A percentile compares a stretch with the other conserved stretches of the same genome.
Conservation (phyloP, 305 asterid genomes). For the Plantago coronopus region DNA sequence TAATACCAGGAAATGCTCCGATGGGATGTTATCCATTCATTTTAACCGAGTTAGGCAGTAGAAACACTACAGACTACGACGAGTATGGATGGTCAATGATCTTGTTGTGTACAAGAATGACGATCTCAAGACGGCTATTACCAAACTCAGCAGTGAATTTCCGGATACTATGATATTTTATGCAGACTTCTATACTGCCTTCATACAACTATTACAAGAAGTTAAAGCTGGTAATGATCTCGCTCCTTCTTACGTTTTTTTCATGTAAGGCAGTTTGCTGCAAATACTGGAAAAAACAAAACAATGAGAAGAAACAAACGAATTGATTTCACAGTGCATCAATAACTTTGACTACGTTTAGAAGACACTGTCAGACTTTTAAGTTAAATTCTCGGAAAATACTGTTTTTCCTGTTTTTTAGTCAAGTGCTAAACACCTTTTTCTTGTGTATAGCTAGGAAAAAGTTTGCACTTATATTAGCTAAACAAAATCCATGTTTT, state of each 20-base stretch:
- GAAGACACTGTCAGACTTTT: too few species aligned
- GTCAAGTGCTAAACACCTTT: too few species aligned
- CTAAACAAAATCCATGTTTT: too few species aligned
- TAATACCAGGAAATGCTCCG: slow-evolving; percentile 9
- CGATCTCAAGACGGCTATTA: background rate
- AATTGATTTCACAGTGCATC: too few species aligned
- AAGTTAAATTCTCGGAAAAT: too few species aligned
- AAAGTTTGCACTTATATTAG: too few species aligned
- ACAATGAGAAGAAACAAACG: too few species aligned
- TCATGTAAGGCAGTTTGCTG: too few species aligned
- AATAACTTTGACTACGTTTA: too few species aligned
- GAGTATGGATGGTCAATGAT: slow-evolving; percentile 4
- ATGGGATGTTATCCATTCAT: slow-evolving; percentile 20
- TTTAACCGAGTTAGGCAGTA: slow-evolving; percentile 2
- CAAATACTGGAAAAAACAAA: too few species aligned
- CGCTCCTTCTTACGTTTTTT: background rate
- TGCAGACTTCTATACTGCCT: slow-evolving; percentile 1
- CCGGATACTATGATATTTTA: background rate
- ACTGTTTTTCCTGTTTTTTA: too few species aligned
- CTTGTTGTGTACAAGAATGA: background rate
- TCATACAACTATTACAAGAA: background rate
- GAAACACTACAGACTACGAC: background rate
- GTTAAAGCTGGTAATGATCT: background rate
- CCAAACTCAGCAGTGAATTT: background rate
- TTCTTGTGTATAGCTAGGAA: too few species aligned